A percentile compares a stretch with the other conserved stretches of the same genome.
Conservation (phyloP, 2,329 filamentous ascomycete species). For the Biscogniauxia marginata region DNA sequence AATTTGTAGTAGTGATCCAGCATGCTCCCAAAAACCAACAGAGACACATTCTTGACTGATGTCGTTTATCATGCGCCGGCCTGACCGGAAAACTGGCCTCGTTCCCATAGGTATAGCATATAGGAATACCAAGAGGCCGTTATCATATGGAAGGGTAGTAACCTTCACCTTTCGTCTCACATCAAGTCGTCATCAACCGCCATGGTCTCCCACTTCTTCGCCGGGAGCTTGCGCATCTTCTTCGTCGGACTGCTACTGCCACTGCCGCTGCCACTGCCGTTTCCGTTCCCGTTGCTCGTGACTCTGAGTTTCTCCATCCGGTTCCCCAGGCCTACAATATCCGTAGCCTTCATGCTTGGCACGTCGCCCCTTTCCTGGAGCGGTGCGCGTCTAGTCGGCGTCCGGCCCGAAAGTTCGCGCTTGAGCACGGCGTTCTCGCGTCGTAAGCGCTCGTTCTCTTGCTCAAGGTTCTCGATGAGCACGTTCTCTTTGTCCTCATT, state of each 20-base stretch:
- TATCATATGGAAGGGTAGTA: not conserved
- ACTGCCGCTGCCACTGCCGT: conserved; percentile 1
- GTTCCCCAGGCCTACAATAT: conserved; percentile 39
- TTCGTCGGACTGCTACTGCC: conserved; percentile 48
- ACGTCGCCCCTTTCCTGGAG: conserved; percentile 53
- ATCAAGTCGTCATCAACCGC: conserved; percentile 41
- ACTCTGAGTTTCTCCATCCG: conserved; percentile 53
- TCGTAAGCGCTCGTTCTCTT: conserved; percentile 69
- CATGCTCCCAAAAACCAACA: not conserved
- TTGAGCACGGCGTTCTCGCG: conserved; percentile 64
- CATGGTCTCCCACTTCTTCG: conserved; percentile 47
- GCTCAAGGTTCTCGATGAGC: conserved; percentile 61
- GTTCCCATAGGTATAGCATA: not conserved
- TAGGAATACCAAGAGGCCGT: not conserved
- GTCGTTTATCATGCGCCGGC: not conserved
- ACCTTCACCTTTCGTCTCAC: conserved; percentile 19
- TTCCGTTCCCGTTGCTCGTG: conserved; percentile 26
- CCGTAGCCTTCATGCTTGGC: conserved; percentile 25
- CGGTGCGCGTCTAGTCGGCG: conserved; percentile 59
- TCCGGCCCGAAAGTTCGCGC: conserved; percentile 62
- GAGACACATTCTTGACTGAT: not conserved
- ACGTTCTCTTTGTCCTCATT: conserved; percentile 61
- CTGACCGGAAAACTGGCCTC: not conserved
- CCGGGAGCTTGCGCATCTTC: conserved; percentile 50
- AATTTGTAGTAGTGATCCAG: not conserved